These are phyloP conservation scores for Thermoascus crustaceus DNA, from an alignment of 2,329 filamentous ascomycete genomes.

Conservation along the genomic window DNA sequence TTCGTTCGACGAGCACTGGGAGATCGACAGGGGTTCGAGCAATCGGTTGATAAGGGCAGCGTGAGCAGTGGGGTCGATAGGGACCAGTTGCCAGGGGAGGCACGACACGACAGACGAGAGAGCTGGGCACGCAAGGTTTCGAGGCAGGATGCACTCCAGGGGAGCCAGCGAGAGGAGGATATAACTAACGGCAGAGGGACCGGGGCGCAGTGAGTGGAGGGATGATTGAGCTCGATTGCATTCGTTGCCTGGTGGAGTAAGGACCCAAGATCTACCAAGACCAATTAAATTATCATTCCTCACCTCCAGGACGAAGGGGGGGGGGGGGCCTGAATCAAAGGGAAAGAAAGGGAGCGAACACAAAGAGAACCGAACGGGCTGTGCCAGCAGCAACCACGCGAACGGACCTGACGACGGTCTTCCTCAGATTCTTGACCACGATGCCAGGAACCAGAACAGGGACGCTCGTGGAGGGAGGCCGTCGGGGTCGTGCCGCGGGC, in stretches of 20 bases:
- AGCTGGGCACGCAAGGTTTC: no score
- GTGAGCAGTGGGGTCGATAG: neutral
- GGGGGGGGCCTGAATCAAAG: no score
- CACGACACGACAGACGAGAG: no score
- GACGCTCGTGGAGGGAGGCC: no score
- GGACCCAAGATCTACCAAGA: constrained; percentile 1
- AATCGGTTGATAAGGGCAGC: constrained; percentile 1
- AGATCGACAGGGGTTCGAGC: constrained; percentile 1
- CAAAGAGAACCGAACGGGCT: neutral
- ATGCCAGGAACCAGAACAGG: no score
- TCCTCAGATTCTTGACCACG: no score
- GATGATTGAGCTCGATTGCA: neutral
- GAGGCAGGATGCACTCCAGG: neutral
- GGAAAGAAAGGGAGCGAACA: neutral
- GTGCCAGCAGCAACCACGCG: neutral
- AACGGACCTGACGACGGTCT: neutral
- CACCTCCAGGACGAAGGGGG: neutral
- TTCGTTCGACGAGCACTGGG: neutral
- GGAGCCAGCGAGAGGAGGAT: no score
- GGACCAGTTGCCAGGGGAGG: constrained; percentile 1
- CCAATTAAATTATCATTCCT: constrained; percentile 2
- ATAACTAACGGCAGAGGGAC: neutral
- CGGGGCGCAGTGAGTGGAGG: neutral
- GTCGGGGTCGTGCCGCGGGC: no score
- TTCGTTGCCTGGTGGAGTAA: constrained; percentile 1